Percentiles rank a stretch among this genome's conserved stretches.
phyloP scores from a whole-genome alignment of 2,329 filamentous ascomycete species.

The Albophoma yamanashiensis region DNA sequence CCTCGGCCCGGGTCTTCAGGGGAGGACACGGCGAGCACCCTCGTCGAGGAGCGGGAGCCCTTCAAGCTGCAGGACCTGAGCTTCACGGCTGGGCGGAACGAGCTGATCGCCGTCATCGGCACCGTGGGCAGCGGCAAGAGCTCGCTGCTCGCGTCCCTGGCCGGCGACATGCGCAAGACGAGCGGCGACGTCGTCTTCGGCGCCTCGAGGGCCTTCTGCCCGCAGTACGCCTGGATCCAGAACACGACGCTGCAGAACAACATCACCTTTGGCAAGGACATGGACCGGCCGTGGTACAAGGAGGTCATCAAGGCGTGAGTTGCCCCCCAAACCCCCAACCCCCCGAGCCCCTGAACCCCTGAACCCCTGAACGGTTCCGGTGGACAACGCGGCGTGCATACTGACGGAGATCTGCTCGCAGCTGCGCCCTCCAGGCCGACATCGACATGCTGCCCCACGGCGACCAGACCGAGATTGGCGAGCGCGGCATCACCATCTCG shows the following conservation, averaged over 20 bases:
- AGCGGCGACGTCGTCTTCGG: conserved; percentile 63
- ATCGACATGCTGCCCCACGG: conserved; percentile 87
- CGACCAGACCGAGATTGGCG: conserved; percentile 86
- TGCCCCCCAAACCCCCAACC: no score
- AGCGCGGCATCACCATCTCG: conserved; percentile 89
- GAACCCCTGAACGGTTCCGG: background rate
- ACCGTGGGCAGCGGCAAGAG: conserved; percentile 86
- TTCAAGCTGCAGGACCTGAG: conserved; percentile 63
- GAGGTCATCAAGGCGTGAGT: conserved; percentile 67
- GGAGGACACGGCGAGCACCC: conserved; percentile 41
- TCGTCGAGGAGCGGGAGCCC: conserved; percentile 50
- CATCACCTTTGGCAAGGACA: conserved; percentile 77
- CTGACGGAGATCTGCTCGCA: conserved; percentile 12
- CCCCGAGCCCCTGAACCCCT: no score
- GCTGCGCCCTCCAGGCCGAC: conserved; percentile 75
- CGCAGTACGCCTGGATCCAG: conserved; percentile 97
- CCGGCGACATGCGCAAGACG: conserved; percentile 87
- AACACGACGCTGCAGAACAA: conserved; percentile 82
- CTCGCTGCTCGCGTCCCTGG: conserved; percentile 77
- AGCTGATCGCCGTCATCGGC: conserved; percentile 77
- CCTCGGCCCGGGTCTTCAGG: conserved; percentile 23
- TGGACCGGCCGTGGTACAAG: conserved; percentile 69
- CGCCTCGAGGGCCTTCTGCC: conserved; percentile 78
- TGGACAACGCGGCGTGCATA: background rate
- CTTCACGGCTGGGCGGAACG: conserved; percentile 59